phyloP scores from a whole-genome alignment of 2,329 filamentous ascomycete genomes.

The Endoconidiophora laricicola region DNA sequence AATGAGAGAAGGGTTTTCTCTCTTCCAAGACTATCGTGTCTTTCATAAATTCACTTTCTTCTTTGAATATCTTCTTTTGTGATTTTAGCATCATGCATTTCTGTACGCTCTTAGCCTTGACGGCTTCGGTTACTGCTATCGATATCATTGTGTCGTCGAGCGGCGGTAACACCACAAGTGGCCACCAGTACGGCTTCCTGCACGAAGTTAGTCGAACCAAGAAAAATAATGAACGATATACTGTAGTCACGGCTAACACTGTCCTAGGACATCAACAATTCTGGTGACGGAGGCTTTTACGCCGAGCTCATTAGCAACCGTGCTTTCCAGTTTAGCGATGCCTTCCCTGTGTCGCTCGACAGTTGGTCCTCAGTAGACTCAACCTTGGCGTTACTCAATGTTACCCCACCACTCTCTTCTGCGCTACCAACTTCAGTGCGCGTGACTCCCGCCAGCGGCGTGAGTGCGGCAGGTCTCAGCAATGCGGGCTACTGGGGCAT shows the following conservation, averaged over 20 bases:
- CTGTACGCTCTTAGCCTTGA: constrained; percentile 1
- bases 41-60: neutral
- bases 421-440: constrained; percentile 36
- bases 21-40: too few relatives aligned
- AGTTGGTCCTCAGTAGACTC: constrained; percentile 30
- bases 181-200: constrained; percentile 29
- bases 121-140: constrained; percentile 16
- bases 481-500: constrained; percentile 45
- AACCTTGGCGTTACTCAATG: constrained; percentile 29
- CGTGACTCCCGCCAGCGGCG: constrained; percentile 22
- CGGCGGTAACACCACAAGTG: constrained; percentile 27
- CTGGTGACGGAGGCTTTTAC: constrained; percentile 57
- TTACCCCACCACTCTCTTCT: constrained; percentile 31
- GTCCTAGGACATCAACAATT: constrained; percentile 46
- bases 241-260: neutral
- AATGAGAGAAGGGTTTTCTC: too few relatives aligned
- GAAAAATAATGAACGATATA: neutral
- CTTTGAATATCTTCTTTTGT: neutral
- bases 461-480: constrained; percentile 25
- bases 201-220: constrained; percentile 22
- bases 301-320: constrained; percentile 54
- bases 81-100: constrained; percentile 2
- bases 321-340: constrained; percentile 43
- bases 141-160: constrained; percentile 23
- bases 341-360: constrained; percentile 27